phyloP scores from a whole-genome alignment of 1,284 basidiomycete genomes.

The Pterula multifida region DNA sequence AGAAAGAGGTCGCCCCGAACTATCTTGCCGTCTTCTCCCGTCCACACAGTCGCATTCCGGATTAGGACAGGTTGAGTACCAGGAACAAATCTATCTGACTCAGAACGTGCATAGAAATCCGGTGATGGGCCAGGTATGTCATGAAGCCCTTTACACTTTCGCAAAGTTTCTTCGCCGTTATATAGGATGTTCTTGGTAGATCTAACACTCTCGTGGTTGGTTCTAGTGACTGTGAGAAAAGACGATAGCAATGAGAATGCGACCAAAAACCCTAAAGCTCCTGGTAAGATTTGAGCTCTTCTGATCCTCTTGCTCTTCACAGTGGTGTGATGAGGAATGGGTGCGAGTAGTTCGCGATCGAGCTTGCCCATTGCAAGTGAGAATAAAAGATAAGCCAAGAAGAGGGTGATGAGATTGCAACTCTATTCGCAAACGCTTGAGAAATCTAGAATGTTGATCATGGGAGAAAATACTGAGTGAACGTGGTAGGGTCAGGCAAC shows the following conservation, averaged over 20 bases:
- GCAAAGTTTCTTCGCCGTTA: conserved; percentile 16
- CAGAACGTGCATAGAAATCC: conserved; percentile 34
- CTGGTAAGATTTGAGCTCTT: background rate
- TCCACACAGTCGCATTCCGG: conserved; percentile 56
- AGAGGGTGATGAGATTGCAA: no score
- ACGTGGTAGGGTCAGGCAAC: no score
- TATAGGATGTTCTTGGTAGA: background rate
- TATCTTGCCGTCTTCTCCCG: conserved; percentile 45
- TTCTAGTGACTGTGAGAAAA: background rate
- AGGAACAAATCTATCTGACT: conserved; percentile 57
- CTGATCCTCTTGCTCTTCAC: background rate
- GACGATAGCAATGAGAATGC: background rate
- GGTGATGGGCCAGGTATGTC: conserved; percentile 27
- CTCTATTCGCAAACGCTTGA: no score
- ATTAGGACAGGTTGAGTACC: conserved; percentile 51
- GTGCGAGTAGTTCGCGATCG: background rate
- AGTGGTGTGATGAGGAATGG: no score
- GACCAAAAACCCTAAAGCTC: background rate
- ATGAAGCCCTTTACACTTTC: conserved; percentile 27
- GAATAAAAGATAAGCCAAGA: background rate
- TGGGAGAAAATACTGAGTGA: no score
- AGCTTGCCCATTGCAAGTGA: background rate
- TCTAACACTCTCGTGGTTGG: background rate
- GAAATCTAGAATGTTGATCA: no score
- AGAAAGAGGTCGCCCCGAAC: conserved; percentile 39